Evolutionary conservation across 2,329 filamentous ascomycete species (phyloP), one percentile per base, ranked within the genome.

Genomic region (Celoporthe dispersa): DNA sequence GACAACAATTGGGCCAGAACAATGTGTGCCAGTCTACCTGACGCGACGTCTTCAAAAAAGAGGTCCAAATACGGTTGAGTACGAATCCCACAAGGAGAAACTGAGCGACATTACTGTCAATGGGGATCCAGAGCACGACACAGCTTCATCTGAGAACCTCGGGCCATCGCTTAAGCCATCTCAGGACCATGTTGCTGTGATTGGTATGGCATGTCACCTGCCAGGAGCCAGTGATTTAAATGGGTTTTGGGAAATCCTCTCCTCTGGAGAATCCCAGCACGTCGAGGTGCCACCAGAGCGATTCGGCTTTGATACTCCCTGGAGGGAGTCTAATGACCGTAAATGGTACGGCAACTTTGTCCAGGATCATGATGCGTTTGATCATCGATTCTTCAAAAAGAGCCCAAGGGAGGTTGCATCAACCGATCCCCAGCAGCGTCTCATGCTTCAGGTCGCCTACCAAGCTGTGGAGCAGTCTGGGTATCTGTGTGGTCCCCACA

Each of bases 361-460:
- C 1, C 53, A 64, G 8, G 74, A 74, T 28, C 16, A 51, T 37
- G 76, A 77, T 48, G 61, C 68, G 1, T 82, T 83, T 68, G 82
- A 84, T 71, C 75, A 80, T 59, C 71, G 74, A 2, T 84, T 84
- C 75, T 84, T 84, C 76, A 77, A 78, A 33, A 79, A 79, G 22
- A 77, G 71, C 25, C 72, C 79, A 3, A 76, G 77, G 6, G 81
- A 83, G 74, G 75, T 74, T 19, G 74, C 74, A 8, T 73, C 78
- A 1, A 80, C 79, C 72, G 81, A 83, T 69, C 81, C 81, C 7
- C 79, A 82, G 67, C 80, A 82, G 44, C 77, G 81, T 4, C 66
- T 78, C 2, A 44, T 79, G 1, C 76, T 83, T 2, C 79, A 84
- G 70, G 76, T 75, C 0, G 79, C 82, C 0, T 85, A 84, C 72